phyloP scores from a whole-genome alignment of 2,329 filamentous ascomycete species.

The Didymosphaeria variabile region DNA sequence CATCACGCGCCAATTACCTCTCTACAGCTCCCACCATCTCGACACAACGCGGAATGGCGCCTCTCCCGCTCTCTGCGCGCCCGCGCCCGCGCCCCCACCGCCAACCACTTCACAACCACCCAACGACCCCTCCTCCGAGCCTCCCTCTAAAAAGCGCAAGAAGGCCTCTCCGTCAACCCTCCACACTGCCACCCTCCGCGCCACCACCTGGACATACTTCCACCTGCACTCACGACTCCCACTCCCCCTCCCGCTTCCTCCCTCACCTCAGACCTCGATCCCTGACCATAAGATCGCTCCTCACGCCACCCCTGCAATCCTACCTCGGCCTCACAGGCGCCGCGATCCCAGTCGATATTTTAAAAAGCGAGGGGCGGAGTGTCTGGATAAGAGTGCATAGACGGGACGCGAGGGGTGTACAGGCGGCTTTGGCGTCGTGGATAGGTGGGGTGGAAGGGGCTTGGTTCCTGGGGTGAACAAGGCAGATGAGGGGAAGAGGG shows the following conservation, averaged over 20 bases:
- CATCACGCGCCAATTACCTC: not conserved
- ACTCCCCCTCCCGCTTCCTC: constrained; percentile 17
- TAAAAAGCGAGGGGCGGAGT: constrained; percentile 55
- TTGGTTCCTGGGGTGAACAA: constrained; percentile 28
- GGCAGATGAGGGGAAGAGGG: constrained; percentile 16
- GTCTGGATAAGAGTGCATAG: constrained; percentile 39
- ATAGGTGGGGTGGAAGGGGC: constrained; percentile 34
- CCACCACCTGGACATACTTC: constrained; percentile 53
- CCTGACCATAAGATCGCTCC: constrained; percentile 68
- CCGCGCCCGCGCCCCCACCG: constrained; percentile 1
- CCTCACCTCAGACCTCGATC: constrained; percentile 58
- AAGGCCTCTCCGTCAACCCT: constrained; percentile 31
- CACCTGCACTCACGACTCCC: constrained; percentile 46
- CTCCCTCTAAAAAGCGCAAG: constrained; percentile 30
- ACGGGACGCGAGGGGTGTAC: constrained; percentile 34
- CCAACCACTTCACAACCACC: constrained; percentile 12
- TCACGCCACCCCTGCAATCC: constrained; percentile 69
- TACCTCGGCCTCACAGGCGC: constrained; percentile 76
- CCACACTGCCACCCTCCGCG: constrained; percentile 51
- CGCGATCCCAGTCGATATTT: constrained; percentile 74
- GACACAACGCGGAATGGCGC: not conserved
- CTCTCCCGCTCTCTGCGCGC: not conserved
- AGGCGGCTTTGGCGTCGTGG: constrained; percentile 38
- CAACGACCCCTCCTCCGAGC: not conserved
- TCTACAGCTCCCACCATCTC: not conserved